phyloP scores from a whole-genome alignment of 352 stramenopile species.

The Phytophthora cactorum region DNA sequence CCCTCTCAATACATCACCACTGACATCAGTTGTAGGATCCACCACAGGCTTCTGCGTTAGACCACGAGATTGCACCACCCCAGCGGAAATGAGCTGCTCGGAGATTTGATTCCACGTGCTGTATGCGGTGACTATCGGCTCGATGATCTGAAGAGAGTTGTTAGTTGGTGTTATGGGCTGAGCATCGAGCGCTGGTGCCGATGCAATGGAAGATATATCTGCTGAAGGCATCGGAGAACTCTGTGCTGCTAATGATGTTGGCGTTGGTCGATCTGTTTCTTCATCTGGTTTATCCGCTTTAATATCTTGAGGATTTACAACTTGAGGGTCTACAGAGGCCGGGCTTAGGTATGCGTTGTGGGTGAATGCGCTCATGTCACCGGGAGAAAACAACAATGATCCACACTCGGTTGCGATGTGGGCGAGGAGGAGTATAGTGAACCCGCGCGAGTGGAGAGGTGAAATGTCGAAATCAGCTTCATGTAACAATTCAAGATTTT shows the following conservation, averaged over 20 bases:
- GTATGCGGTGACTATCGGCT: slow-evolving; percentile 45
- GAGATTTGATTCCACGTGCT: slow-evolving; percentile 53
- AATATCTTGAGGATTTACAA: neutral
- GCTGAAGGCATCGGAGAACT: slow-evolving; percentile 1
- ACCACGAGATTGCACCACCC: slow-evolving; percentile 50
- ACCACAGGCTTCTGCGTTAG: slow-evolving; percentile 1
- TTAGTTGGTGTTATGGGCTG: neutral
- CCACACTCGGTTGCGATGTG: slow-evolving; percentile 62
- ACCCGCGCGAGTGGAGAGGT: slow-evolving; percentile 42
- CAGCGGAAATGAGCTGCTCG: slow-evolving; percentile 44
- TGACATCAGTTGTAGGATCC: slow-evolving; percentile 17
- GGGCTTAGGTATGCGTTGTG: slow-evolving; percentile 42
- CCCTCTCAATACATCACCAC: slow-evolving; percentile 2
- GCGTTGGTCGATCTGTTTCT: neutral
- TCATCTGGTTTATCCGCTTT: slow-evolving; percentile 1
- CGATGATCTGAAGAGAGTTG: slow-evolving; percentile 28
- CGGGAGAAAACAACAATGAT: slow-evolving; percentile 65
- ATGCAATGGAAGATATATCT: neutral
- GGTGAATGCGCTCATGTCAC: slow-evolving; percentile 66
- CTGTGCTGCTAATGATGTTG: neutral
- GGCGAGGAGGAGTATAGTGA: slow-evolving; percentile 46
- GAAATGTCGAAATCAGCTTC: slow-evolving; percentile 52
- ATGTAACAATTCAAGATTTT: slow-evolving; percentile 43
- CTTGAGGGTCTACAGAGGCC: neutral
- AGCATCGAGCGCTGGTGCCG: no score